Evolutionary conservation across 2,329 filamentous ascomycete genomes (phyloP).

Genomic region (Aphanoascus verrucosus): DNA sequence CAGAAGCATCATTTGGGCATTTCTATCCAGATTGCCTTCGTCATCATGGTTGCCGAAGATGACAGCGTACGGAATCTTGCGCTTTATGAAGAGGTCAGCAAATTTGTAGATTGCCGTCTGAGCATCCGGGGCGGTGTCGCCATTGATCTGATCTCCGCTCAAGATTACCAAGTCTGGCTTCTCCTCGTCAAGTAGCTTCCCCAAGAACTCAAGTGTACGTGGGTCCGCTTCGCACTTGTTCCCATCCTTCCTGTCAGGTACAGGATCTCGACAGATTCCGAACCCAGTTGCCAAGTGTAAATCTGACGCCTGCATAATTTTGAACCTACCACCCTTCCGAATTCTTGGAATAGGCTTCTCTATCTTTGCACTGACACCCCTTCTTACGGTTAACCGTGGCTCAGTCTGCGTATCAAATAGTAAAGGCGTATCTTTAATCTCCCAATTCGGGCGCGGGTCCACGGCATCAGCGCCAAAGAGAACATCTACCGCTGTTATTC

Average conservation of each 20-base stretch:
- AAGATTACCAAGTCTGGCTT: conserved; percentile 86
- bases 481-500: conserved; percentile 72
- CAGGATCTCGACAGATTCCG: conserved; percentile 73
- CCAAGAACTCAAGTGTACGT: conserved; percentile 80
- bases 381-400: conserved; percentile 65
- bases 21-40: conserved; percentile 67
- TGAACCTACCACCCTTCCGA: conserved; percentile 82
- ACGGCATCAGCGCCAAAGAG: conserved; percentile 85
- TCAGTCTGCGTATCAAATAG: conserved; percentile 54
- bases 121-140: conserved; percentile 80
- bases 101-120: conserved; percentile 94
- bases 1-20: conserved; percentile 72
- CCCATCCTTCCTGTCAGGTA: conserved; percentile 61
- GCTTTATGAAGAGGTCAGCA: conserved; percentile 69
- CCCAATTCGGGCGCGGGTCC: conserved; percentile 79
- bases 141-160: conserved; percentile 91
- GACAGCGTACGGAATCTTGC: conserved; percentile 80
- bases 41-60: conserved; percentile 99
- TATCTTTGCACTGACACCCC: conserved; percentile 54
- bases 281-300: conserved; percentile 85
- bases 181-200: conserved; percentile 75
- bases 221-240: conserved; percentile 78
- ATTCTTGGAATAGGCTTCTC: conserved; percentile 67
- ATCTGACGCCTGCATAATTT: conserved; percentile 94
- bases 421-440: conserved; percentile 62